Evolutionary conservation across 2,329 filamentous ascomycete genomes (phyloP), one percentile per base, ranked within the genome.

Genomic region (Colletotrichum aenigma): DNA sequence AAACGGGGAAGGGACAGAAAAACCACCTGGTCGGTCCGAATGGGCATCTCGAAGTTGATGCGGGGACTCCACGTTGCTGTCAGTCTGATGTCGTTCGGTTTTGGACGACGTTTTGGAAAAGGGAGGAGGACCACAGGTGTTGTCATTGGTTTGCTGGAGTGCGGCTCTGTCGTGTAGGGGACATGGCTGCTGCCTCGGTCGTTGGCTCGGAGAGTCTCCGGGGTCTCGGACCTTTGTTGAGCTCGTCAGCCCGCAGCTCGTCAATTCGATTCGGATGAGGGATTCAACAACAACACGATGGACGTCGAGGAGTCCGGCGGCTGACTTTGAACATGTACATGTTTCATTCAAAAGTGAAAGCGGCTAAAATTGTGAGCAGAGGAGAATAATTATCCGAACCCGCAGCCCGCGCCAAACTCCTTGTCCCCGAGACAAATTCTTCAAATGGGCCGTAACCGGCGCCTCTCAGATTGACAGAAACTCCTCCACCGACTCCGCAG

Each of bases 401-500:
- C 8, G n/a, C 32, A 34, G 10, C 3, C 30, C 9, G n/a, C 71
- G 10, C 18, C 58, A 6, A 65, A 69, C 66, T 69, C 52, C 55
- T 21, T 30, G 9, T 26, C 10, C 55, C 16, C 30, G 32, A 38
- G 16, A 62, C 32, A 32, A 48, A 32, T 4, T 16, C 12, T 26
- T 24, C 34, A 30, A 16, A 7, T 52, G 6, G 21, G 34, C 30
- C n/a, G 24, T 4, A 18, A n/a, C 13, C 3, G 26, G 64, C n/a
- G n/a, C 52, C 24, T 66, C 10, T 72, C 64, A 72, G 60, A 38
- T 72, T 24, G 62, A 68, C 7, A 82, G 30, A 26, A 84, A 61
- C 62, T 79, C 79, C 26, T 78, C 77, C 65, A 82, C 34, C 7
- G 76, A 76, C 9, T 76, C 71, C 70, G 83, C 70, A 24, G 77